These are phyloP conservation scores for Lachancea dasiensis DNA, from an alignment of 805 yeast genomes.

Conservation along the genomic window DNA sequence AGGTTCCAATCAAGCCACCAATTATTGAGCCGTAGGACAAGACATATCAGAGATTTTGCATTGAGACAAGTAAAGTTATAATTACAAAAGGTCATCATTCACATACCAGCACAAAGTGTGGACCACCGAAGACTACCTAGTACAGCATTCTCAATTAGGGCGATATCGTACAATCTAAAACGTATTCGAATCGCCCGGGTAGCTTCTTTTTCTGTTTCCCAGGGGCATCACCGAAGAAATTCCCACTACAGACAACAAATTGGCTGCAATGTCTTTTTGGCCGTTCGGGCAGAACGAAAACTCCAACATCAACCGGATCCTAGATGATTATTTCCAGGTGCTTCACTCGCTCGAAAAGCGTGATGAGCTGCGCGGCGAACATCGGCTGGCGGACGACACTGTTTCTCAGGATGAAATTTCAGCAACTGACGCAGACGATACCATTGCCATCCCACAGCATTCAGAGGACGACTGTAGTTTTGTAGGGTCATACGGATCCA, in stretches of 20 bases:
- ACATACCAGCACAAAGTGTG: too few species aligned
- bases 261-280: conserved; percentile 38
- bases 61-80: too few species aligned
- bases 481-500: conserved; percentile 1
- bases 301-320: conserved; percentile 35
- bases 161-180: conserved; percentile 1
- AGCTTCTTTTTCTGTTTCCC: neutral
- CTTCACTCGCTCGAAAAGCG: conserved; percentile 24
- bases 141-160: neutral
- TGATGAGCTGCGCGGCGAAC: conserved; percentile 11
- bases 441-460: neutral
- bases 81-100: neutral
- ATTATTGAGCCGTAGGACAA: too few species aligned
- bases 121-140: neutral
- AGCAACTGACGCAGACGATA: neutral
- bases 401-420: conserved; percentile 1
- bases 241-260: neutral
- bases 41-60: too few species aligned
- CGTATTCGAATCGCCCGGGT: conserved; percentile 3
- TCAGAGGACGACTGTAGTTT: conserved; percentile 4
- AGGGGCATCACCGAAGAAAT: neutral
- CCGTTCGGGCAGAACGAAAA: conserved; percentile 38
- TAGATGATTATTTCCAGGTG: conserved; percentile 36
- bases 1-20: too few species aligned
- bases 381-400: neutral